Base-by-base conservation (phyloP, 305 asterid species). In the Petunia hybrid region DNA sequence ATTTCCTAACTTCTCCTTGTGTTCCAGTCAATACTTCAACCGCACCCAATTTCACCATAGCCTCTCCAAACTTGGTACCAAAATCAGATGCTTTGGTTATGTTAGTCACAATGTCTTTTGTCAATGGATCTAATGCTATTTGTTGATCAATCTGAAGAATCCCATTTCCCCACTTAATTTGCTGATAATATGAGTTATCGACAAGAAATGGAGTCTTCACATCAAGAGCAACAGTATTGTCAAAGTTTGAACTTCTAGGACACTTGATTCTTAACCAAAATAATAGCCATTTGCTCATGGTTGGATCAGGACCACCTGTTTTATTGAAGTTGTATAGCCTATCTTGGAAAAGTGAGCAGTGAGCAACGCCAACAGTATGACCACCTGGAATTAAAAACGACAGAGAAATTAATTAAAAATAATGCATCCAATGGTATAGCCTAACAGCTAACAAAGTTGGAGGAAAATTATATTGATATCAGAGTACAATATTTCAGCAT, bases 71-170 rank as follows among this genome's bases (percentile, higher is more conserved):
- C 40, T 67, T 85, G 0, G 46, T 2, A 13, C 35, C 51, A 79
- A 92, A 92, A 73, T 90, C 88, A 43, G 38, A 14, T 1, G 87
- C 86, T 0, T 46, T 75, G 8, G 89, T 87, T 46, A 88, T 84
- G 67, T 62, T 84, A 42, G 22, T 41, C 6, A 91, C 93, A 0
- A 81, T 82, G 12, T 73, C 7, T 31, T 53, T 87, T 1, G 92
- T 82, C 55, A 66, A 70, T 4, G 78, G 81, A 64, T 92, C 97
- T 40, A 83, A 76, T 2, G 93, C 95, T 55, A 93, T 36, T 1
- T 89, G 87, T 48, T 93, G 97, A 80, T 92, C 97, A 14, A 92
- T 87, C 38, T 87, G 80, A 38, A 92, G 87, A 65, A 93, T 55
- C 36, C 95, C 97, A 80, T 87, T 89, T 0, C 62, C 63, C 80